Conservation (phyloP, 2,329 filamentous ascomycete species). For the Venturia aucupariae region DNA sequence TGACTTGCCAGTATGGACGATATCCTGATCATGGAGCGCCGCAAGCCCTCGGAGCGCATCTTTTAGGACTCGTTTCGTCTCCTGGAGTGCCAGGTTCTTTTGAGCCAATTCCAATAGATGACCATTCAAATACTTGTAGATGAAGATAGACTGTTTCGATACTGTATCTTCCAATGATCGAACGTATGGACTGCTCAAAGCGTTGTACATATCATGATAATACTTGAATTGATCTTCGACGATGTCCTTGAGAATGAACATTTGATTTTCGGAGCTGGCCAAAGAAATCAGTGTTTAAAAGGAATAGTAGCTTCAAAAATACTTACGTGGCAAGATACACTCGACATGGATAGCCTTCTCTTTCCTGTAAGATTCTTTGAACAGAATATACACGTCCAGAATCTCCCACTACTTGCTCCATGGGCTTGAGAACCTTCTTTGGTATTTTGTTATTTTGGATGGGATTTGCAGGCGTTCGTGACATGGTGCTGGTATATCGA, state of each 20-base stretch:
- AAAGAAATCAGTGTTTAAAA: not conserved
- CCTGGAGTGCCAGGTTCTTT: constrained; percentile 17
- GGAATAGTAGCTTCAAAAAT: not conserved
- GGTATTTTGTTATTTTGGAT: not conserved
- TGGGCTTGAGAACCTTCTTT: not conserved
- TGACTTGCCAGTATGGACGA: constrained; percentile 22
- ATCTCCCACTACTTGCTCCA: not conserved
- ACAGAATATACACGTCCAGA: not conserved
- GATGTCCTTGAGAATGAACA: too few species aligned
- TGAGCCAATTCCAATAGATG: constrained; percentile 20
- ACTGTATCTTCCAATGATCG: constrained; percentile 20
- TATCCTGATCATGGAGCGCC: constrained; percentile 21
- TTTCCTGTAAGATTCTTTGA: not conserved
- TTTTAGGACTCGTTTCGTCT: constrained; percentile 22
- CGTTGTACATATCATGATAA: too few species aligned
- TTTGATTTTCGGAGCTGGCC: not conserved
- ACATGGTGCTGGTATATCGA: not conserved
- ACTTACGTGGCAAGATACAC: not conserved
- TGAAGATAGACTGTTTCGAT: constrained; percentile 20
- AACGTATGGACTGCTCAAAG: constrained; percentile 17
- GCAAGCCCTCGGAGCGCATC: constrained; percentile 20
- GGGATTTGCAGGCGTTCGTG: not conserved
- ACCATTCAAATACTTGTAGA: constrained; percentile 20
- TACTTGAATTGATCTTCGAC: too few species aligned
- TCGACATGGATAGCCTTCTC: not conserved